Percentiles rank a stretch among this genome's conserved stretches.
phyloP scores from a whole-genome alignment of 352 stramenopile genomes.

The Globisporangium camurandrum region DNA sequence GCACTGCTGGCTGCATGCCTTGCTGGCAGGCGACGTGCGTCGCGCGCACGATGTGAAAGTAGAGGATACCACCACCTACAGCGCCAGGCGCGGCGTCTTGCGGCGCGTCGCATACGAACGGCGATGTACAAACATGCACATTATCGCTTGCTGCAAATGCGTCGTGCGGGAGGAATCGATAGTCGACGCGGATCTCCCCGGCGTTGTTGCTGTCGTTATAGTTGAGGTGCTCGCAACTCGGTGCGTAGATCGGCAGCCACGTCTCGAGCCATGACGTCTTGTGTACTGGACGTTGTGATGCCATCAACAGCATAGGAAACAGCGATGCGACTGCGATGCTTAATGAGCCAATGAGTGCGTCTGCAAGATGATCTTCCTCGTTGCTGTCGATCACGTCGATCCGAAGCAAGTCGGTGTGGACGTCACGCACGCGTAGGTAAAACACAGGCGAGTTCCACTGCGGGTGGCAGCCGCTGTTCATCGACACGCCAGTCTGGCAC shows the following conservation, averaged over 20 bases:
- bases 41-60: constrained; percentile 26
- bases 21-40: constrained; percentile 17
- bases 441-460: constrained; percentile 41
- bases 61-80: constrained; percentile 16
- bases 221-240: constrained; percentile 17
- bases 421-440: constrained; percentile 19
- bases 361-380: constrained; percentile 44
- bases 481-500: constrained; percentile 34
- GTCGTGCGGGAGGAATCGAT: constrained; percentile 31
- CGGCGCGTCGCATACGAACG: constrained; percentile 1
- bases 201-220: constrained; percentile 6
- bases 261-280: constrained; percentile 34
- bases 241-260: constrained; percentile 36
- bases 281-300: too few relatives aligned
- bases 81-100: constrained; percentile 4
- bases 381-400: constrained; percentile 47
- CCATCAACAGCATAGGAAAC: constrained; percentile 7
- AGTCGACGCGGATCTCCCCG: constrained; percentile 40
- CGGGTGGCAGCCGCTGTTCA: constrained; percentile 42
- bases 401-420: constrained; percentile 25
- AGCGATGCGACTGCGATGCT: constrained; percentile 23
- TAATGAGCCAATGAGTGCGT: constrained; percentile 30
- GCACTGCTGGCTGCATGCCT: constrained; percentile 34
- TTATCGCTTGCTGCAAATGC: too few relatives aligned
- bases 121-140: too few relatives aligned